Conservation (phyloP, 1,139 yeast genomes). For the Diutina siamensis region DNA sequence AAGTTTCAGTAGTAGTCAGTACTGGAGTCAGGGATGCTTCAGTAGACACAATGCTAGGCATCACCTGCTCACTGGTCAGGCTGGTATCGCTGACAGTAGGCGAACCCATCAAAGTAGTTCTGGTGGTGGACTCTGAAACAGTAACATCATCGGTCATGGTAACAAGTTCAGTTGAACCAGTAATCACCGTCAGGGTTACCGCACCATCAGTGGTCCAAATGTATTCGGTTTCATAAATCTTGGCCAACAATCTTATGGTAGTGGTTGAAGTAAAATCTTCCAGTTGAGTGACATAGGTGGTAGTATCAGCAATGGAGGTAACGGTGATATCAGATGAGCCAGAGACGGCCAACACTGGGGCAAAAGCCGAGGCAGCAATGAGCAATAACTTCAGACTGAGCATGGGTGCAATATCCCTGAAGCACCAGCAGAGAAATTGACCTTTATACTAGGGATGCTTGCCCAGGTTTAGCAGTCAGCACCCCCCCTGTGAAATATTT, state of each 20-base stretch:
- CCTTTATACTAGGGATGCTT: no score
- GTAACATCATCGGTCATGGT: not conserved
- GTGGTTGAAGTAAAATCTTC: not conserved
- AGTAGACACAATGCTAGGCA: no score
- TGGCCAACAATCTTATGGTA: not conserved
- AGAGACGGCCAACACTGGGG: not conserved
- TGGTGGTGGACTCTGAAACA: not conserved
- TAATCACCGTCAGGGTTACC: slow-evolving; percentile 4
- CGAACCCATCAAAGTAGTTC: not conserved
- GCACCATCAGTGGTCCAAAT: slow-evolving; percentile 4
- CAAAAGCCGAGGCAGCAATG: not conserved
- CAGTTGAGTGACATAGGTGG: not conserved
- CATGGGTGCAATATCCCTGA: no score
- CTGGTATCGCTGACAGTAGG: not conserved
- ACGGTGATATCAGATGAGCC: not conserved
- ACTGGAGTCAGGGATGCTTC: not conserved
- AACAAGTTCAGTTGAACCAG: not conserved
- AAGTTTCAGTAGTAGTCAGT: not conserved
- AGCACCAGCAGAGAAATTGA: no score
- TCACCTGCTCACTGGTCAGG: no score
- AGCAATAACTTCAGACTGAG: not conserved
- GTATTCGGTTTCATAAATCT: slow-evolving; percentile 3
- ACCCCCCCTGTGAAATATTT: no score
- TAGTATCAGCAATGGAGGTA: not conserved
- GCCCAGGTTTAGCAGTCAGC: no score